phyloP scores from a whole-genome alignment of 306 rosid genomes.

The Oxytropis ochrocephala region DNA sequence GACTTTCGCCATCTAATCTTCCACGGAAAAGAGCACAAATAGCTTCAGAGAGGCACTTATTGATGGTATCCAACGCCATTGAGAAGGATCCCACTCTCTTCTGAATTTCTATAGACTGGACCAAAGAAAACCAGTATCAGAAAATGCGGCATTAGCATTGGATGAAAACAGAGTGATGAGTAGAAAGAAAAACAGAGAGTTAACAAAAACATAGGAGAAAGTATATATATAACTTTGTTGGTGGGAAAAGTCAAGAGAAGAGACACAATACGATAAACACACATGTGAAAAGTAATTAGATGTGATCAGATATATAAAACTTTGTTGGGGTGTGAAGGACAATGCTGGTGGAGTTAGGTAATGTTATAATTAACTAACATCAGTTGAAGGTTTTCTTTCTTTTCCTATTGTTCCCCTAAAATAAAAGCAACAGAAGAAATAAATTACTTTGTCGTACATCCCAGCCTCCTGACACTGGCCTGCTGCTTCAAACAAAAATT shows the following conservation, averaged over 20 bases:
- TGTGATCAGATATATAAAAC: background rate
- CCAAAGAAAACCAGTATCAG: slow-evolving; percentile 1
- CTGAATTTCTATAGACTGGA: slow-evolving; percentile 90
- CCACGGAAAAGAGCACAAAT: slow-evolving; percentile 88
- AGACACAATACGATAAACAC: background rate
- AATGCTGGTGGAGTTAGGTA: slow-evolving; percentile 8
- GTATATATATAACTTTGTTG: background rate
- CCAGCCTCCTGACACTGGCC: slow-evolving; percentile 91
- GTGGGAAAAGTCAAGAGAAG: background rate
- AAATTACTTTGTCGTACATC: slow-evolving; percentile 73
- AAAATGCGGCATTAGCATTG: background rate
- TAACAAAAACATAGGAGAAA: background rate
- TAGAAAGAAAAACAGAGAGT: background rate
- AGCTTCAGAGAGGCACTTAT: slow-evolving; percentile 94
- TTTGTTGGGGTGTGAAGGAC: background rate
- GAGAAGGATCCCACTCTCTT: slow-evolving; percentile 95
- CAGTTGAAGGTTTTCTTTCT: background rate
- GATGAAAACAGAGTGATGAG: slow-evolving; percentile 3
- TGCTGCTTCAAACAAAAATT: slow-evolving; percentile 89
- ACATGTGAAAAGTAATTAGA: background rate
- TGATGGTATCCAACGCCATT: slow-evolving; percentile 85
- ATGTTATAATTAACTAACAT: background rate
- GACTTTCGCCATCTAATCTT: slow-evolving; percentile 91
- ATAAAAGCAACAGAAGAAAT: background rate
- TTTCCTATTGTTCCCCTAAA: background rate